Percentiles rank a stretch among this genome's conserved stretches.
These are phyloP conservation scores for Sporisorium exsertum DNA, from an alignment of 1,284 basidiomycete genomes.

Conservation along the genomic window DNA sequence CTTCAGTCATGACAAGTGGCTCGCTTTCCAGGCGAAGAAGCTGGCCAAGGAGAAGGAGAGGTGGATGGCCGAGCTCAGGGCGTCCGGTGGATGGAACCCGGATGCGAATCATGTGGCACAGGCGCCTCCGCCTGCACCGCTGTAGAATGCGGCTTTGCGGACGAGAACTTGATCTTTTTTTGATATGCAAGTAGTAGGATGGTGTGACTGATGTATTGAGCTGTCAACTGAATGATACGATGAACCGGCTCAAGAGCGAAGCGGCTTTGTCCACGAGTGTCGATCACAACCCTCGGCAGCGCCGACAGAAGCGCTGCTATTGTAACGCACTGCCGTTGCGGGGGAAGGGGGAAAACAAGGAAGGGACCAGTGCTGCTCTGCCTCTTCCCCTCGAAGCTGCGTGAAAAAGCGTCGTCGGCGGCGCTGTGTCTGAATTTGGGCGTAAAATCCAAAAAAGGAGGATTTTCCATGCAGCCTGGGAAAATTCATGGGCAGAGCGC, in stretches of 20 bases:
- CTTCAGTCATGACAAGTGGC: slow-evolving; percentile 43
- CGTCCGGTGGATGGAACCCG: slow-evolving; percentile 4
- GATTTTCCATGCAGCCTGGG: slow-evolving; percentile 10
- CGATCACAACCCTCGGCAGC: slow-evolving; percentile 2
- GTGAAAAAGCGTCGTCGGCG: neutral
- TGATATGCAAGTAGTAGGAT: neutral
- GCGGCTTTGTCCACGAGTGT: neutral
- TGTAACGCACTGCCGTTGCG: neutral
- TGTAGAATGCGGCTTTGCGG: neutral
- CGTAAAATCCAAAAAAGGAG: neutral
- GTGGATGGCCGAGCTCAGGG: slow-evolving; percentile 33
- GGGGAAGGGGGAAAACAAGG: no score
- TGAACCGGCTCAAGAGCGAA: no score
- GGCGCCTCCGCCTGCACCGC: slow-evolving; percentile 12
- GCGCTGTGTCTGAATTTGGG: slow-evolving; percentile 16
- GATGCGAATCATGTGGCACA: slow-evolving; percentile 17
- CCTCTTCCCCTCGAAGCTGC: no score
- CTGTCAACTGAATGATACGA: neutral
- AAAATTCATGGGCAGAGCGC: slow-evolving; percentile 9
- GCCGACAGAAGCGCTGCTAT: neutral
- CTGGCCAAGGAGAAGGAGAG: slow-evolving; percentile 37
- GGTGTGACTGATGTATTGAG: neutral
- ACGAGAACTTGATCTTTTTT: no score
- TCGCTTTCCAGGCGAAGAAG: slow-evolving; percentile 38
- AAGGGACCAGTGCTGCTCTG: neutral